Base-by-base conservation (phyloP, 176 grass and related monocot species). In the Aegilops tauschii region DNA sequence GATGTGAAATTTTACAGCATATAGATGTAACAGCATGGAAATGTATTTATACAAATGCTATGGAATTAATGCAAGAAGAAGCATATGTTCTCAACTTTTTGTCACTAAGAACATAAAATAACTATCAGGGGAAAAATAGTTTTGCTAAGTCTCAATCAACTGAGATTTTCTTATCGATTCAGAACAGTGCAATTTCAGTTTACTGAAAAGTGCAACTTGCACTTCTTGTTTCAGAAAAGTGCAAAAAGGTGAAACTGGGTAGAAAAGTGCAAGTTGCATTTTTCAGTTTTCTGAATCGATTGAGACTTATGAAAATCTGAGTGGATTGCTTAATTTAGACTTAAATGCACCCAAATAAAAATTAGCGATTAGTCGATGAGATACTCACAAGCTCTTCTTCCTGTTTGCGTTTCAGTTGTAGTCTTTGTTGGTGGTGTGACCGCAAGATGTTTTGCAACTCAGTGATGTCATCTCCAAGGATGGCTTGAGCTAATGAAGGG, bases 331-430 rank as follows among this genome's bases (percentile, higher is more conserved):
- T 39, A 79, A 54, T 18, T 56, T 56, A 20, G 52, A 56, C 52
- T 56, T 56, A 56, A 18, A 56, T 56, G 5, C 52, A 20, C 16
- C 52, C 16, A 20, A 56, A 56, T 20, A 56, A 56, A 56, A 82
- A 80, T 29, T 32, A 77, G 21, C 4, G n/a, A 47, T 8, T 74
- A 83, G 73, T 50, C 1, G 65, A 45, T 9, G 28, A 71, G 89
- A 86, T 91, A 30, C 93, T 98, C 88, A 98, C 97, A 85, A 96
- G 84, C 71, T 98, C 97, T 93, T 98, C 94, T 21, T 98, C 92
- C 81, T 98, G 92, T 89, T 98, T 98, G 82, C 76, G 88, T 20
- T 78, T 89, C 71, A 92, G 52, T 88, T 92, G 86, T 39, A 80
- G 61, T 92, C 85, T 95, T 82, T 90, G 92, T 79, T 90, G 89